Conservation (phyloP, 2,329 filamentous ascomycete species). For the Ophiostoma sp. region DNA sequence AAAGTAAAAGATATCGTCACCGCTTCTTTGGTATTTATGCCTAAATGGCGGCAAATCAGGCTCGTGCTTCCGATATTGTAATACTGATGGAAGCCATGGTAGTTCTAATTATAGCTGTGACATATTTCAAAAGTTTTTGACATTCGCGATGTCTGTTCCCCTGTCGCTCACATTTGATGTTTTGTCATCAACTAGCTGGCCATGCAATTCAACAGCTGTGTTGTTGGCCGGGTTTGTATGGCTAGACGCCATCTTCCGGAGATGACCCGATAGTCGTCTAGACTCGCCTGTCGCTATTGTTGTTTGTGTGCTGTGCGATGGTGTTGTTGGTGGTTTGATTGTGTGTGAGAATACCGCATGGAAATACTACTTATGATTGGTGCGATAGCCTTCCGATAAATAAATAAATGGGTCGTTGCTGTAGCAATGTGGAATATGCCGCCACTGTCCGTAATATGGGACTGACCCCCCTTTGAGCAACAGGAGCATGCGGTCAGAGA, state of each 20-base stretch:
- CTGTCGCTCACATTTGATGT: too few species aligned
- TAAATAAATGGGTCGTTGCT: conserved; percentile 22
- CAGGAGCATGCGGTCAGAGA: conserved; percentile 15
- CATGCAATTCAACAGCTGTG: background rate
- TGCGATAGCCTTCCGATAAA: conserved; percentile 4
- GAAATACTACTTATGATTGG: background rate
- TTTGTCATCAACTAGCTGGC: background rate
- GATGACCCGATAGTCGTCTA: too few species aligned
- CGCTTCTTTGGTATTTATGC: background rate
- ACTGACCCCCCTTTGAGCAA: conserved; percentile 1
- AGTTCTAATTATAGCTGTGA: background rate
- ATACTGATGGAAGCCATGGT: too few species aligned
- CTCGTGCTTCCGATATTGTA: too few species aligned
- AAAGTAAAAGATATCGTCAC: background rate
- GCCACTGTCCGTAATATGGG: conserved; percentile 2
- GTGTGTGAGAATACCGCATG: background rate
- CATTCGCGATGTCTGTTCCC: too few species aligned
- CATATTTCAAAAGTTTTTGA: background rate
- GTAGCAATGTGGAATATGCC: conserved; percentile 23
- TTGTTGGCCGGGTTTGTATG: background rate
- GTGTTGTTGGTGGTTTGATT: background rate
- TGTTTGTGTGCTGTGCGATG: background rate
- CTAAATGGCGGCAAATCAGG: too few species aligned
- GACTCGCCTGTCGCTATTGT: too few species aligned
- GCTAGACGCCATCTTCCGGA: background rate